Evolutionary conservation across 225 moss, liverwort and hornwort species (phyloP).

Genomic region (Asterella californica): DNA sequence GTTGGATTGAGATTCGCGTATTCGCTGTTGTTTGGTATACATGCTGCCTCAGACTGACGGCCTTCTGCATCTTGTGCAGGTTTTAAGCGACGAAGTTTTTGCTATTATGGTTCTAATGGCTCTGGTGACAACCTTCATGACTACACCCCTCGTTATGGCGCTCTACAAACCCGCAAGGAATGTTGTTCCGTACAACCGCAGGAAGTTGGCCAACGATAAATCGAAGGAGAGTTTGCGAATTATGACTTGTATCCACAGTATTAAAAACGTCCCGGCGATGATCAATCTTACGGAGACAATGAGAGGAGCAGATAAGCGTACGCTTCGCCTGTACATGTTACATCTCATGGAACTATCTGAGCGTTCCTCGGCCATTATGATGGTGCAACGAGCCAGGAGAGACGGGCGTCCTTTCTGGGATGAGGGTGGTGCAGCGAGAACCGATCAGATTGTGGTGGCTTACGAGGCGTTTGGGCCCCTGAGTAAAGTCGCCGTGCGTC

Average conservation of each 20-base stretch:
- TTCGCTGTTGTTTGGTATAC: background rate
- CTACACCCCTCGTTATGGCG: conserved; percentile 42
- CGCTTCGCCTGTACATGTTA: conserved; percentile 36
- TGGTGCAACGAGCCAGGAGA: conserved; percentile 31
- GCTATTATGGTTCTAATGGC: conserved; percentile 48
- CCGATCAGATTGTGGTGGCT: conserved; percentile 38
- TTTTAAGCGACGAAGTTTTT: conserved; percentile 42
- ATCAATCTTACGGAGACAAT: conserved; percentile 39
- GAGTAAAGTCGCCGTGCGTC: conserved; percentile 38
- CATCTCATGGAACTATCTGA: conserved; percentile 49
- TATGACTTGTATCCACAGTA: conserved; percentile 39
- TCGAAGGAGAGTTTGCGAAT: conserved; percentile 30
- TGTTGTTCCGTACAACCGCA: conserved; percentile 31
- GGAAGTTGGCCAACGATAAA: conserved; percentile 22
- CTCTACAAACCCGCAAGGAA: conserved; percentile 45
- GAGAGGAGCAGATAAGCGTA: conserved; percentile 28
- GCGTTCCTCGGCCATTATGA: conserved; percentile 44
- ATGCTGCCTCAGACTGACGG: background rate
- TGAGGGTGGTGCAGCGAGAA: conserved; percentile 22
- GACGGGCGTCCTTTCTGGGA: conserved; percentile 29
- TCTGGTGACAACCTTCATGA: conserved; percentile 47
- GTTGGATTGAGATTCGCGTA: background rate
- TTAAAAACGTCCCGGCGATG: conserved; percentile 37
- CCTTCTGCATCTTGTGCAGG: conserved; percentile 12
- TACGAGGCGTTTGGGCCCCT: conserved; percentile 41